These are phyloP conservation scores for Neurospora sp. DNA, from an alignment of 495 filamentous ascomycete species.

Conservation along the genomic window DNA sequence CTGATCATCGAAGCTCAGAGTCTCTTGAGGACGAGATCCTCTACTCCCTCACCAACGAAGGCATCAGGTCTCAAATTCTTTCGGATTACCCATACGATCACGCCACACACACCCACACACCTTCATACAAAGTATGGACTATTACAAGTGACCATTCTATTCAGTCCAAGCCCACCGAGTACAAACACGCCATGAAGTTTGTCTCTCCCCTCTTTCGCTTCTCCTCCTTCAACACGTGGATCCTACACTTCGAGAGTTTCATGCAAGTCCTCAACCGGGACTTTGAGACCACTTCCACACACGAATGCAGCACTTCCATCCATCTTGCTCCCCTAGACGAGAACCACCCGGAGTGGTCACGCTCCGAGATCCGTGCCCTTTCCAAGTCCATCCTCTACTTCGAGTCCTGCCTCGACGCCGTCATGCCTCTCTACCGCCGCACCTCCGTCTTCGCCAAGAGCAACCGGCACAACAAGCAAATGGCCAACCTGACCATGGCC, in stretches of 20 bases:
- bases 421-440: conserved; percentile 18
- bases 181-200: conserved; percentile 19
- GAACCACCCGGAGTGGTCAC: neutral
- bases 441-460: conserved; percentile 19
- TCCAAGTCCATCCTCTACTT: conserved; percentile 20
- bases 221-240: conserved; percentile 9
- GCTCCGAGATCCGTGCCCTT: conserved; percentile 6
- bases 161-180: conserved; percentile 9
- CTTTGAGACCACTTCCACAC: conserved; percentile 18
- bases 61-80: conserved; percentile 12
- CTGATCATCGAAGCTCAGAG: conserved; percentile 6
- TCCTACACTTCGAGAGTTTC: conserved; percentile 8
- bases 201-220: conserved; percentile 20
- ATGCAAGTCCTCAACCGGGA: conserved; percentile 13
- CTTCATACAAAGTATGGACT: conserved; percentile 14
- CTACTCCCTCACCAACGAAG: conserved; percentile 4
- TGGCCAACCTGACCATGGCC: conserved; percentile 1
- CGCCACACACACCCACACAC: neutral
- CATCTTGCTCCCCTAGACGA: conserved; percentile 17
- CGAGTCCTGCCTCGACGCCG: conserved; percentile 21
- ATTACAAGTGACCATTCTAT: conserved; percentile 12
- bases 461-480: conserved; percentile 19
- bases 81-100: neutral
- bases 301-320: conserved; percentile 19
- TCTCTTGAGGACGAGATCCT: conserved; percentile 17